Evolutionary conservation across 2,329 filamentous ascomycete species (phyloP), one percentile per base, ranked within the genome.

Genomic region (Apiospora kogelbergensis): DNA sequence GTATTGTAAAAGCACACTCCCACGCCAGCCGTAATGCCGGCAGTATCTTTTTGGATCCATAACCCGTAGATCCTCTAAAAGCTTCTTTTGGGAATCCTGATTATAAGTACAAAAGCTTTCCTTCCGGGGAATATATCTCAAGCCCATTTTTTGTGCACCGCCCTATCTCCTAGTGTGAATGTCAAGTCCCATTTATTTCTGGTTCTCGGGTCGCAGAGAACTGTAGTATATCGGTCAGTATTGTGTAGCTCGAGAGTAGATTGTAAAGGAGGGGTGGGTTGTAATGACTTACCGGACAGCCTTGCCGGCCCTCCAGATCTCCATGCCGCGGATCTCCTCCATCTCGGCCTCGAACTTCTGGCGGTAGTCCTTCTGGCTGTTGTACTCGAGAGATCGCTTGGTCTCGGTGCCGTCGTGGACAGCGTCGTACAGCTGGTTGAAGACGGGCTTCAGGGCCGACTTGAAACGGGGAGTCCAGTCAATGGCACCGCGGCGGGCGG

Each of bases 301-400:
- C 91, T 98, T 98, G 83, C 96, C 96, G 74, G 96, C 96, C 80
- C 93, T 90, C 96, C 96, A 99, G 90, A 99, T 99, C 90, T 99
- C 96, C 80, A 99, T 87, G 80, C 94, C 89, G 79, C 95, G 93
- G 86, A 99, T 98, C 88, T 98, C 96, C 86, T 97, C 88, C 91
- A 99, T 93, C 92, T 99, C 96, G 80, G 93, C 90, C 90, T 98
- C 94, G 84, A 95, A 99, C 86, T 93, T 94, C 88, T 97, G 88
- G 78, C 96, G 92, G 91, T 99, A 99, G 85, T 99, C 94, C 76
- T 89, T 86, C 85, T 97, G 94, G 81, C 92, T 89, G 89, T 98
- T 98, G 90, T 97, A 99, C 80, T 98, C 94, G 80, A 99, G 91
- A 71, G 94, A 96, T 84, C 96, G 91, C 91, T 96, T 87, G 79